Percentiles rank a stretch among this genome's conserved stretches.
Evolutionary conservation across 371 early-diverging fungal genomes (phyloP).

Genomic region (Actinomortierella ambigua): DNA sequence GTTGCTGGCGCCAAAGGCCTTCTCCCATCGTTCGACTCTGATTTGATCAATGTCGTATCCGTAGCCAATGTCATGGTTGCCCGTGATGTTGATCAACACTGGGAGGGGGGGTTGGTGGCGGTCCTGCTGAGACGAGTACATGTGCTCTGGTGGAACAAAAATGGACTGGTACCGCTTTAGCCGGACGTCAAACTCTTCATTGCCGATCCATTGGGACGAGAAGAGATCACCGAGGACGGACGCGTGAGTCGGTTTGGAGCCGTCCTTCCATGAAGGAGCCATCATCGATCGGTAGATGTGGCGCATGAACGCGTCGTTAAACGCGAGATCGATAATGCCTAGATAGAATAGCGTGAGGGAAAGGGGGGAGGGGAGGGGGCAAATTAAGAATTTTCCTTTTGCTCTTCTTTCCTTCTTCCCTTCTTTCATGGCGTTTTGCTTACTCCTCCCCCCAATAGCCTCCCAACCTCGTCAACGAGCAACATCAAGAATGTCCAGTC

Average conservation of each 20-base stretch:
- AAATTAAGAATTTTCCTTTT: too few species aligned
- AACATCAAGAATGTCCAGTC: too few species aligned
- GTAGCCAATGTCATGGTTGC: constrained; percentile 65
- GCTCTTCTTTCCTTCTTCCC: too few species aligned
- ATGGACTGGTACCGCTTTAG: constrained; percentile 54
- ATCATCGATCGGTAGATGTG: constrained; percentile 55
- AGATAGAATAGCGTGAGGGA: not conserved
- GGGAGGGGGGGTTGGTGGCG: constrained; percentile 18
- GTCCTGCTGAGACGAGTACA: constrained; percentile 9
- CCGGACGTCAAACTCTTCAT: constrained; percentile 51
- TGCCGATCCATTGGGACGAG: constrained; percentile 58
- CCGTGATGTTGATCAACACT: constrained; percentile 50
- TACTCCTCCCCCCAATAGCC: too few species aligned
- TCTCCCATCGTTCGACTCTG: constrained; percentile 51
- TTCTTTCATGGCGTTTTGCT: too few species aligned
- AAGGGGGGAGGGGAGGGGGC: not conserved
- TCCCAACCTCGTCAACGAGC: too few species aligned
- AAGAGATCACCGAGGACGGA: constrained; percentile 58
- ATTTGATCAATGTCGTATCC: constrained; percentile 51
- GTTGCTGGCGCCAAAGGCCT: constrained; percentile 54
- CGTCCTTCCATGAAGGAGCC: constrained; percentile 30
- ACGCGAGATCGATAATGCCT: constrained; percentile 52
- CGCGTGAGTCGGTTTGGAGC: constrained; percentile 50
- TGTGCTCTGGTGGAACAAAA: constrained; percentile 27
- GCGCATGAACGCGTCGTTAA: constrained; percentile 56